Evolutionary conservation across 306 rosid genomes (phyloP).

Genomic region (Pyrus pyrifolia): DNA sequence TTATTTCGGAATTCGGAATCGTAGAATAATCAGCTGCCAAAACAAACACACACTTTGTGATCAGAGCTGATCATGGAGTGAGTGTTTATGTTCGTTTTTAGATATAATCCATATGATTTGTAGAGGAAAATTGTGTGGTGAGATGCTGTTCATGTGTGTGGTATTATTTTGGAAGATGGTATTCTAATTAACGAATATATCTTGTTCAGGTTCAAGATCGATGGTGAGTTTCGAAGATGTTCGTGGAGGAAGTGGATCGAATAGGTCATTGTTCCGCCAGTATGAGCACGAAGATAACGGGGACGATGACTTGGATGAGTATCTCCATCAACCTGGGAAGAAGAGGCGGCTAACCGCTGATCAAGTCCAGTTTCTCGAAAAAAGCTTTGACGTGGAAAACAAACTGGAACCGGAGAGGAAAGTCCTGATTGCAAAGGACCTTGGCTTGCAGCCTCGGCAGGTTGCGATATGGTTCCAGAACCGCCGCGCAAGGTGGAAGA

Average conservation of each 20-base stretch:
- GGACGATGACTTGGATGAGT: constrained; percentile 58
- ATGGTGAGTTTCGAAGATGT: constrained; percentile 70
- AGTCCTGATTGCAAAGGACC: constrained; percentile 59
- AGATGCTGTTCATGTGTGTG: neutral
- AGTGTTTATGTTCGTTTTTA: neutral
- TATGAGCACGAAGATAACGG: constrained; percentile 49
- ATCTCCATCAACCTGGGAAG: constrained; percentile 68
- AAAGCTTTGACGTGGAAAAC: constrained; percentile 79
- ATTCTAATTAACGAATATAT: neutral
- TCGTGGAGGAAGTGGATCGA: constrained; percentile 37
- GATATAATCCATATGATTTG: neutral
- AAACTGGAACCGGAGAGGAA: constrained; percentile 85
- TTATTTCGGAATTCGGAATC: neutral
- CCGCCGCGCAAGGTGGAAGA: constrained; percentile 84
- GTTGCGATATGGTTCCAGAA: constrained; percentile 97
- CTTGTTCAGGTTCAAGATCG: constrained; percentile 51
- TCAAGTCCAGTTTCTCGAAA: constrained; percentile 80
- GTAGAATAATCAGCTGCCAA: neutral
- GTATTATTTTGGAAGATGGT: neutral
- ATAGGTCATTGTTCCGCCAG: constrained; percentile 23
- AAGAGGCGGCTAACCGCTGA: constrained; percentile 56
- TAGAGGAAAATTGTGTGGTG: neutral
- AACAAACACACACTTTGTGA: neutral
- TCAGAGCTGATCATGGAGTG: neutral
- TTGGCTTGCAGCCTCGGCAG: constrained; percentile 88